phyloP scores from a whole-genome alignment of 352 stramenopile genomes.

The Phytophthora aleatoria region DNA sequence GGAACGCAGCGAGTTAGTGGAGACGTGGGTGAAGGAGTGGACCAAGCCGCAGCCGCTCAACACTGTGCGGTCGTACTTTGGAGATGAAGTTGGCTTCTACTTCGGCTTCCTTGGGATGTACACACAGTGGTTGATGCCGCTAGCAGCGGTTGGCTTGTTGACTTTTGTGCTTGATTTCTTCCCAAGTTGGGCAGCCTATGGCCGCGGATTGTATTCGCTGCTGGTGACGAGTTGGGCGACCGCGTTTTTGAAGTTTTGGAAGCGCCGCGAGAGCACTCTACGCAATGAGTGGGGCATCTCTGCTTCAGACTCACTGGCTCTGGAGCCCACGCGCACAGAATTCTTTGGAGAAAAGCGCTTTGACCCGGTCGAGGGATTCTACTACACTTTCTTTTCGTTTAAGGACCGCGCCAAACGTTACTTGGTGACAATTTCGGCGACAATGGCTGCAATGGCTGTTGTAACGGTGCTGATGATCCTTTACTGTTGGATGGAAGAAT shows the following conservation, averaged over 20 bases:
- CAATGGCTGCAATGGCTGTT: conserved; percentile 65
- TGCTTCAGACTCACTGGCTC: conserved; percentile 37
- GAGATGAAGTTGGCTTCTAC: conserved; percentile 95
- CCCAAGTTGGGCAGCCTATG: conserved; percentile 59
- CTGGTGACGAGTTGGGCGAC: conserved; percentile 92
- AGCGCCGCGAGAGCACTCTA: conserved; percentile 85
- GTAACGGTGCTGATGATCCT: conserved; percentile 82
- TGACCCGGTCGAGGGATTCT: conserved; percentile 78
- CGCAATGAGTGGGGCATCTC: conserved; percentile 87
- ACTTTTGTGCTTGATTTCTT: conserved; percentile 88
- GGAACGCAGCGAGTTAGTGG: conserved; percentile 66
- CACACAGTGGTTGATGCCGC: conserved; percentile 92
- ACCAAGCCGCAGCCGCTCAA: conserved; percentile 60
- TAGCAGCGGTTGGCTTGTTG: conserved; percentile 86
- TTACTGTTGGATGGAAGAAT: conserved; percentile 83
- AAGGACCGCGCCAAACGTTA: conserved; percentile 82
- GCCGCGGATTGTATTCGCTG: conserved; percentile 83
- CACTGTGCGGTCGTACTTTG: conserved; percentile 76
- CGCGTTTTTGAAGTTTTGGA: conserved; percentile 92
- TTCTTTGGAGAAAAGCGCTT: conserved; percentile 78
- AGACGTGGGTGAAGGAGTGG: conserved; percentile 82
- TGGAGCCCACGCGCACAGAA: conserved; percentile 65
- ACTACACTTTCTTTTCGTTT: conserved; percentile 86
- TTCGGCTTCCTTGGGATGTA: conserved; percentile 98
- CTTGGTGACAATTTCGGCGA: conserved; percentile 67